Evolutionary conservation across 192 early-diverging fungal species (phyloP).

Genomic region (Coemansia sp.): DNA sequence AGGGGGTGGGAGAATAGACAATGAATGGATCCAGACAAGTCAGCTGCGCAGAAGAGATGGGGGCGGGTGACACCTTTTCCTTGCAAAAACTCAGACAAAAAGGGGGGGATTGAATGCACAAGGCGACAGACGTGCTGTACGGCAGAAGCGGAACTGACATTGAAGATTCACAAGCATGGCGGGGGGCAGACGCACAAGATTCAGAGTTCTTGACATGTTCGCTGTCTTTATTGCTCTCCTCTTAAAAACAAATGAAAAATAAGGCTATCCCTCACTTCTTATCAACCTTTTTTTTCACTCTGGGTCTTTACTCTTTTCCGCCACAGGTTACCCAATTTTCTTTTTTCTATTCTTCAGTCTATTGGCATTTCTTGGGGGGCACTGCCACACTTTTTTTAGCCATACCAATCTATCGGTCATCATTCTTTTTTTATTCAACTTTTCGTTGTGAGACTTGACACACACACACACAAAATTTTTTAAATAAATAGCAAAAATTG

Average conservation of each 20-base stretch:
- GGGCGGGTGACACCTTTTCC: background rate
- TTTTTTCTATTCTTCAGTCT: background rate
- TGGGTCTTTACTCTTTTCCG: background rate
- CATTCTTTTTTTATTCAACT: background rate
- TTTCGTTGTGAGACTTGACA: no score
- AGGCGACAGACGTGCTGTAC: background rate
- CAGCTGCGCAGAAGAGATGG: background rate
- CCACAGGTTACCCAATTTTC: background rate
- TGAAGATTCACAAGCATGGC: constrained; percentile 3
- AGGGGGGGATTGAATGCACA: background rate
- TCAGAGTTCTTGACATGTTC: constrained; percentile 52
- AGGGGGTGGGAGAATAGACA: no score
- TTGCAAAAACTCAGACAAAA: background rate
- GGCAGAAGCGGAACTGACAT: background rate
- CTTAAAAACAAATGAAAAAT: background rate
- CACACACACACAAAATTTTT: no score
- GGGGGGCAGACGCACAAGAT: constrained; percentile 17
- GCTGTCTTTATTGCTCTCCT: constrained; percentile 8
- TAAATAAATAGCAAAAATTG: background rate
- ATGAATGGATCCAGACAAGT: background rate
- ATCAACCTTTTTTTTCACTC: background rate
- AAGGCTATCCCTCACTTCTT: background rate
- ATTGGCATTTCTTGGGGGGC: background rate
- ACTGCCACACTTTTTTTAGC: background rate
- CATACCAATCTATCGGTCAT: background rate